Conservation (phyloP, 257 asterid genomes). For the Nyctanthes arbortristis region DNA sequence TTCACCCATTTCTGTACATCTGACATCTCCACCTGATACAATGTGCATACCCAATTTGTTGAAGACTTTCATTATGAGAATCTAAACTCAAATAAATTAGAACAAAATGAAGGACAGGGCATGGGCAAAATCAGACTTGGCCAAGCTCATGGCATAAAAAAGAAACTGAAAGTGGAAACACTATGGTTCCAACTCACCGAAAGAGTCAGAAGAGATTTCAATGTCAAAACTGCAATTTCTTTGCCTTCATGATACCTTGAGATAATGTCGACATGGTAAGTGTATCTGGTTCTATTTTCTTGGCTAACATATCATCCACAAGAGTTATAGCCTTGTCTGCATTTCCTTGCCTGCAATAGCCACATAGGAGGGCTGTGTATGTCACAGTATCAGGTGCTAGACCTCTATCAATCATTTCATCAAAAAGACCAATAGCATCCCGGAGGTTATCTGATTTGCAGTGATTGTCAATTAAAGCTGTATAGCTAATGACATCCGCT, state of each 20-base stretch:
- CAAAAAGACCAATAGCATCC: slow-evolving; percentile 62
- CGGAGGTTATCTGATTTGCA: slow-evolving; percentile 67
- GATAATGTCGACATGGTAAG: slow-evolving; percentile 33
- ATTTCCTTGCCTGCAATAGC: slow-evolving; percentile 60
- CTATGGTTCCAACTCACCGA: slow-evolving; percentile 16
- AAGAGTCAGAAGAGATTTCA: slow-evolving; percentile 17
- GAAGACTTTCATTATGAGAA: background rate
- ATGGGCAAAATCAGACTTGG: background rate
- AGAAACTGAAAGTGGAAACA: background rate
- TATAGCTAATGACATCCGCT: slow-evolving; percentile 68
- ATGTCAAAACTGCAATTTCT: slow-evolving; percentile 31
- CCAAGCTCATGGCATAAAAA: background rate
- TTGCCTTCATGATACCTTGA: slow-evolving; percentile 36
- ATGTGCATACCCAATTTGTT: background rate
- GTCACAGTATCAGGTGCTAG: slow-evolving; percentile 60
- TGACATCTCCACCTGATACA: background rate
- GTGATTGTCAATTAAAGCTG: slow-evolving; percentile 64
- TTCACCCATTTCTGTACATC: background rate
- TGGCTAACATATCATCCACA: slow-evolving; percentile 48
- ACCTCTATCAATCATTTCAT: slow-evolving; percentile 64
- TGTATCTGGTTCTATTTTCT: slow-evolving; percentile 55
- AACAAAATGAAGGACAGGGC: too few relatives aligned
- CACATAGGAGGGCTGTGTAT: slow-evolving; percentile 70
- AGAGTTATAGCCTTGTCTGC: slow-evolving; percentile 51
- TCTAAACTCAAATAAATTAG: background rate